Base-by-base conservation (phyloP, 306 rosid genomes). In the Luffa acutangula region DNA sequence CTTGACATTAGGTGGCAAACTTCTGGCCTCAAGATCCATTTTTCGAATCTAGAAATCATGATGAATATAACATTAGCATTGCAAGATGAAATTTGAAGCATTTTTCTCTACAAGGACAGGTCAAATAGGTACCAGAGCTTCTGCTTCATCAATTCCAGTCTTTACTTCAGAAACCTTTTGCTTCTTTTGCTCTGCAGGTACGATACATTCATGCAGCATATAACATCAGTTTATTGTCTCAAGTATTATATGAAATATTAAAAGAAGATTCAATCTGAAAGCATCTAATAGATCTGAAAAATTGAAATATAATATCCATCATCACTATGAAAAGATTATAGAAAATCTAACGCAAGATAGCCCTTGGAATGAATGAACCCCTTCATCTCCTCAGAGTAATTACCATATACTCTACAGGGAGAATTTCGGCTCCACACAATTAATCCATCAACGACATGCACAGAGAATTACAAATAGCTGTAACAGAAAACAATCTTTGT, bases 21-120 rank as follows among this genome's bases (percentile, higher is more conserved):
- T 89, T 92, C 97, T 87, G 37, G 98, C 98, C 83, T 92, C 97
- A 6, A 95, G 92, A 91, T 95, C 98, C 98, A 95, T 92, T 85
- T 94, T 91, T 49, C 91, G 89, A 80, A 91, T 89, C 98, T 95
- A 83, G 80, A 87, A 81, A 36, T 53, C 72, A 81, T 39, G 25
- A 74, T 51, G 46, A 49, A 33, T 51, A 74, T 54, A 46, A 81
- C 80, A 79, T 81, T 46, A 63, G 11, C 59, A 75, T 78, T 80
- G 54, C 72, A 78, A 20, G 17, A 37, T 43, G 67, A 79, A 20
- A 78, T 51, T 51, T 13, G 74, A 60, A 87, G n/a, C 53, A 78
- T 25, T 64, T 69, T 53, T 85, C 71, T 70, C 10, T 78, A 77
- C 75, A 75, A 65, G 78, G 66, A 78, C 21, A 36, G 41, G 41